Base-by-base conservation (phyloP, 1,284 basidiomycete species). In the Tylopilus sp. region DNA sequence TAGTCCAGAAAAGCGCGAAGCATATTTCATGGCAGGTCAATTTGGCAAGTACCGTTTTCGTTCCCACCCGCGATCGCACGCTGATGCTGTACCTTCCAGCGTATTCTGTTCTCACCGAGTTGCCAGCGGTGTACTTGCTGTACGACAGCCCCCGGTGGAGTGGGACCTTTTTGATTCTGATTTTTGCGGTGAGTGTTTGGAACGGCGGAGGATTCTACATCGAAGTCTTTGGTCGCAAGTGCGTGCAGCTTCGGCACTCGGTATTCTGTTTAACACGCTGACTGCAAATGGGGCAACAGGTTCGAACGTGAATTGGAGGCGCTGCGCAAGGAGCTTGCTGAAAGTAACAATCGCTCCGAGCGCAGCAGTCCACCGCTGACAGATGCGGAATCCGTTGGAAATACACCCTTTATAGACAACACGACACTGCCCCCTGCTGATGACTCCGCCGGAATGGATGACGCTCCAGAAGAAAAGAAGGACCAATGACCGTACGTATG, bases 181-280 rank as follows among this genome's bases (percentile, higher is more conserved):
- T 95, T 40, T 90, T 96, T 60, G 73, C 78, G 28, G 89, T 92
- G 37, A 86, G 84, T 53, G 87, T 87, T 1, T 92, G 90, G 89
- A 92, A 92, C 59, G 89, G 81, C 44, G 90, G 78, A 53, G 88
- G 81, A 9, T 92, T 82, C 74, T 96, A 96, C 67, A 93, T 97
- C 53, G 94, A 97, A 66, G 92, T 96, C 28, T 96, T 95, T 65
- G 92, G 92, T 31, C 81, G 92, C 69, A 95, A 95, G 91, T 92
- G 55, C 56, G 88, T 79, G 30, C 41, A 36, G 29, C 44, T 25
- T 21, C 29, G 34, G 25, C 35, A 6, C 26, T 7, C 18, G 8
- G 13, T 39, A 19, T 5, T 25, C 40, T 21, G 19, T n/a, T 44
- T 37, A 40, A 7, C 35, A 30, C 4, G 23, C 44, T 53, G 39